Conservation (phyloP, 164 flowering plant species). For the Malania oleifera region DNA sequence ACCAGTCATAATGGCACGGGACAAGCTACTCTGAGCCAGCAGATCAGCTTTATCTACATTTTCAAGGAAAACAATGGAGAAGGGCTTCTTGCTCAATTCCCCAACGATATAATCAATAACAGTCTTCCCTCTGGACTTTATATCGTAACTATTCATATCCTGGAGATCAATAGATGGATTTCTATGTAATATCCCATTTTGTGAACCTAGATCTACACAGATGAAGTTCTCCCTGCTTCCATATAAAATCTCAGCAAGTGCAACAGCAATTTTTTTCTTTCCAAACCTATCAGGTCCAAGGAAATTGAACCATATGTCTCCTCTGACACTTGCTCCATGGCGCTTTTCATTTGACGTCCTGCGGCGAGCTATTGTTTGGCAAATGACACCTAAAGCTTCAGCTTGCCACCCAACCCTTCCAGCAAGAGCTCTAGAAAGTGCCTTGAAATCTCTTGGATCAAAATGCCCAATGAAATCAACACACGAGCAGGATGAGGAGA, state of each 20-base stretch:
- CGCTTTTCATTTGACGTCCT: constrained; percentile 32
- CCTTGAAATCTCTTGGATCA: constrained; percentile 50
- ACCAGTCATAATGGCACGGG: constrained; percentile 64
- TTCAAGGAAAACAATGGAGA: constrained; percentile 74
- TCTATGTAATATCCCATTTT: constrained; percentile 19
- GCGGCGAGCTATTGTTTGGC: constrained; percentile 43
- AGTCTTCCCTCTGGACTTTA: constrained; percentile 62
- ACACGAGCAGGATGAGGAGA: constrained; percentile 29
- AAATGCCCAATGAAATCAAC: constrained; percentile 18
- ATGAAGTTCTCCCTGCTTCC: constrained; percentile 49
- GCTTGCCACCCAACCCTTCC: constrained; percentile 59
- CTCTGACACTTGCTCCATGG: constrained; percentile 32
- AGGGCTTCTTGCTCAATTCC: constrained; percentile 57
- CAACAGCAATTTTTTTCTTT: constrained; percentile 58
- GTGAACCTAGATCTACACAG: constrained; percentile 46
- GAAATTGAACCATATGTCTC: constrained; percentile 73
- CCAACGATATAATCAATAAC: constrained; percentile 62
- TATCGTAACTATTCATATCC: constrained; percentile 29
- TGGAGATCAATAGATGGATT: constrained; percentile 21
- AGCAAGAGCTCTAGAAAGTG: constrained; percentile 36
- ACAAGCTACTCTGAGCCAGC: constrained; percentile 46
- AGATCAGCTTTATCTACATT: constrained; percentile 74
- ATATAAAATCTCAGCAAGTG: constrained; percentile 66
- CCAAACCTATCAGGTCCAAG: constrained; percentile 66
- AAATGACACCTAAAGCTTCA: constrained; percentile 48